Evolutionary conservation across 352 stramenopile species (phyloP), one percentile per base, ranked within the genome.

Genomic region (Lagenidium giganteum): DNA sequence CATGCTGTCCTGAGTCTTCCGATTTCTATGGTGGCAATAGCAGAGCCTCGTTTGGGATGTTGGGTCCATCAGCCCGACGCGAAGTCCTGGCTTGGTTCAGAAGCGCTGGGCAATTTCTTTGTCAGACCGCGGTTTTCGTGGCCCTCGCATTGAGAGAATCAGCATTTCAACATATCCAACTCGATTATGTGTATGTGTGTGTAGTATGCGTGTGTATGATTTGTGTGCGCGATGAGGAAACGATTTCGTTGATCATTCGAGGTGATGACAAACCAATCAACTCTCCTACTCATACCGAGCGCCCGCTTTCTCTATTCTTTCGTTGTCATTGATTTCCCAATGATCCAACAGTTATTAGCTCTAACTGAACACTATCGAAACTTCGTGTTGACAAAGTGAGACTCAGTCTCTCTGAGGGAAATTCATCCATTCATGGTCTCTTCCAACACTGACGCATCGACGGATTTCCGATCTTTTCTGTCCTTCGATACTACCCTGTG

Each of bases 301-400:
- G 50, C 54, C 40, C 32, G 11, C 32, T 20, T 20, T 38, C 32
- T 20, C 11, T 1, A 38, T 20, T 20, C n/a, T n/a, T n/a, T n/a
- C n/a, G n/a, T n/a, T n/a, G n/a, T 38, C 16, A 38, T 38, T 38
- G 32, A 38, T 38, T 38, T 38, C 74, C 73, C 75, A 39, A 83
- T 91, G 78, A 91, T 87, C 35, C 44, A 49, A 76, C 60, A 86
- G 69, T 83, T 86, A 92, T 92, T 92, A 92, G 80, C 80, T 92
- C 80, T 92, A 92, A 70, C 76, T 74, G 76, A 92, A 86, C 52
- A 80, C 69, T 83, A 80, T 82, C 71, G 77, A 81, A 84, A 48
- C 35, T 48, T 51, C 47, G 42, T 63, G 54, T 63, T 42, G 54
- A 63, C 23, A 50, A 18, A 35, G 33, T 44, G 25, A 45, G 34